phyloP scores from a whole-genome alignment of 2,329 filamentous ascomycete species.

The Diaporthe sp. region DNA sequence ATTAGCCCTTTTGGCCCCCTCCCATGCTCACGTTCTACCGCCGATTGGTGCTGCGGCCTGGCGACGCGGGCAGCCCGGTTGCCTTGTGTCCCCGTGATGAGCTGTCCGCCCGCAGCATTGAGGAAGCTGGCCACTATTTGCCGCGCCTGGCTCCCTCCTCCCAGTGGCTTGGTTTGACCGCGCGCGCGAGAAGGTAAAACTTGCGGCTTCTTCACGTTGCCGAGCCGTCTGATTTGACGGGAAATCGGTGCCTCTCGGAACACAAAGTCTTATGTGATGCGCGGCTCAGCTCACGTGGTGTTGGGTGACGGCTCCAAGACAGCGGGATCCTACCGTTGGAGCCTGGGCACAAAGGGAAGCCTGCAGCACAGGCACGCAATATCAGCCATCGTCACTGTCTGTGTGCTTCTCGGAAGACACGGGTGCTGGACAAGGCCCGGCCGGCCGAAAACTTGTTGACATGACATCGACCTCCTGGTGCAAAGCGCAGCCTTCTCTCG shows the following conservation, averaged over 20 bases:
- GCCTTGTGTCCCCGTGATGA: constrained; percentile 25
- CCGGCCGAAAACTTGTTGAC: background rate
- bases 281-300: constrained; percentile 13
- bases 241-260: background rate
- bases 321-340: background rate
- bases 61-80: constrained; percentile 9
- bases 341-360: background rate
- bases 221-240: constrained; percentile 7
- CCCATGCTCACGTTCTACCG: constrained; percentile 1
- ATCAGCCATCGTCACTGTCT: background rate
- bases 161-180: constrained; percentile 15
- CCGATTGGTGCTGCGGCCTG: background rate
- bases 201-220: background rate
- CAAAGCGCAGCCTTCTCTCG: background rate
- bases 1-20: background rate
- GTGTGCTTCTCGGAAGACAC: background rate
- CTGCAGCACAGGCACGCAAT: background rate
- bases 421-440: background rate
- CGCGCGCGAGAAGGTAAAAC: background rate
- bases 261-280: background rate
- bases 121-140: background rate
- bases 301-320: background rate
- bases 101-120: constrained; percentile 14
- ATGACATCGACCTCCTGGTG: background rate
- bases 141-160: background rate